Conservation (phyloP, 176 grass and related monocot genomes). For the Lolium rigidum region DNA sequence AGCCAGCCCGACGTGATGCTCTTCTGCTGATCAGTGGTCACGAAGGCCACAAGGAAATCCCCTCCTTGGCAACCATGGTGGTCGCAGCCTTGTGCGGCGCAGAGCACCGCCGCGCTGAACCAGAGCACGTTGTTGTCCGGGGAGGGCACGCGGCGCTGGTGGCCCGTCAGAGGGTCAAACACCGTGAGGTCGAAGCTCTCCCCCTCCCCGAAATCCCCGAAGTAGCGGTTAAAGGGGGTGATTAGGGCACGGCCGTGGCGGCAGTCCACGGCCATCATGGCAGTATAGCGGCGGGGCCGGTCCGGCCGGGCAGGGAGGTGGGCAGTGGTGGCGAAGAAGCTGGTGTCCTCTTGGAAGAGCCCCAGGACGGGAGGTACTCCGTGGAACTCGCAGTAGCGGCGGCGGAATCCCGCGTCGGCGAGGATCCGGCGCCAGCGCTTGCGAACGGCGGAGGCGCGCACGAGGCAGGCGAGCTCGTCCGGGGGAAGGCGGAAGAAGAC, state of each 20-base stretch:
- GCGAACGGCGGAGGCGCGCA: conserved; percentile 10
- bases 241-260: conserved; percentile 3
- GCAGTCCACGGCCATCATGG: not conserved
- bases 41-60: not conserved
- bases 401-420: not conserved
- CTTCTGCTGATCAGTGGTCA: not conserved
- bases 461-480: not conserved
- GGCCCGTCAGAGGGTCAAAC: not conserved
- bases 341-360: not conserved
- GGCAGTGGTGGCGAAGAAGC: not conserved
- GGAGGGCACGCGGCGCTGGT: not conserved
- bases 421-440: conserved; percentile 10
- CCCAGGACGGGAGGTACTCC: not conserved
- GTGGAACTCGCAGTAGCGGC: conserved; percentile 35
- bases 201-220: not conserved
- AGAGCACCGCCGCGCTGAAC: not conserved
- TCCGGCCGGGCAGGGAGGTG: not conserved
- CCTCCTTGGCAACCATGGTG: not conserved
- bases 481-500: not conserved
- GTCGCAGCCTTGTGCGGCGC: not conserved
- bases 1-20: not conserved
- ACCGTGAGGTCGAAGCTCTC: not conserved
- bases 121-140: not conserved
- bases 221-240: not conserved
- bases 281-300: fast-evolving